A percentile compares a stretch with the other conserved stretches of the same genome.
Evolutionary conservation across 2,329 filamentous ascomycete genomes (phyloP).

Genomic region (Geoglossum cookeanum): DNA sequence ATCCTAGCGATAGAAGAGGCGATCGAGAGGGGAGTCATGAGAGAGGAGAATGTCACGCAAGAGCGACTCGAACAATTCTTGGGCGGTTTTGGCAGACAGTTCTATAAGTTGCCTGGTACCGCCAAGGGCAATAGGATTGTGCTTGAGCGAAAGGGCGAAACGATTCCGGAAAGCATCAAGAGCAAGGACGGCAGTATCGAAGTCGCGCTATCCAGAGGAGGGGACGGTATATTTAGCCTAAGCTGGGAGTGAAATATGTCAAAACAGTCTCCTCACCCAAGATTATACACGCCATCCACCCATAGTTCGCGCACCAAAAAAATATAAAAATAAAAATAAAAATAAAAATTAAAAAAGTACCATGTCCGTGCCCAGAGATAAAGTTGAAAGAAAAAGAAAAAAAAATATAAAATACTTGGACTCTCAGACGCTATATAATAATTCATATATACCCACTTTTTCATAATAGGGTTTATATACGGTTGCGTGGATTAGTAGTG

Average conservation of each 20-base stretch:
- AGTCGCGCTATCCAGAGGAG: constrained; percentile 38
- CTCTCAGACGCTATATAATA: no score
- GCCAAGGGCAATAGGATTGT: constrained; percentile 29
- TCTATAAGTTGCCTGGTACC: constrained; percentile 26
- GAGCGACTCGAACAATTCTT: constrained; percentile 23
- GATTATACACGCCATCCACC: no score
- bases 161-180: constrained; percentile 34
- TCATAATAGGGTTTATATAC: no score
- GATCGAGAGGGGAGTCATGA: constrained; percentile 20
- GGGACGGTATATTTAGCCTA: constrained; percentile 39
- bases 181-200: constrained; percentile 33
- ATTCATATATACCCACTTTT: no score
- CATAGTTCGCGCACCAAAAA: no score
- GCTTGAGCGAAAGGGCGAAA: constrained; percentile 35
- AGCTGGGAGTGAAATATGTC: constrained; percentile 20
- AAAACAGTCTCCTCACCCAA: no score
- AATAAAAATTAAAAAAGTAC: no score
- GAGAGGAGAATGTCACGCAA: constrained; percentile 13
- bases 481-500: no score
- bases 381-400: no score
- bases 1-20: constrained; percentile 42
- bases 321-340: no score
- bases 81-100: constrained; percentile 31
- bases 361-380: no score
- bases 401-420: no score